phyloP scores from a whole-genome alignment of 352 stramenopile genomes.

The Peronospora belbahrii region DNA sequence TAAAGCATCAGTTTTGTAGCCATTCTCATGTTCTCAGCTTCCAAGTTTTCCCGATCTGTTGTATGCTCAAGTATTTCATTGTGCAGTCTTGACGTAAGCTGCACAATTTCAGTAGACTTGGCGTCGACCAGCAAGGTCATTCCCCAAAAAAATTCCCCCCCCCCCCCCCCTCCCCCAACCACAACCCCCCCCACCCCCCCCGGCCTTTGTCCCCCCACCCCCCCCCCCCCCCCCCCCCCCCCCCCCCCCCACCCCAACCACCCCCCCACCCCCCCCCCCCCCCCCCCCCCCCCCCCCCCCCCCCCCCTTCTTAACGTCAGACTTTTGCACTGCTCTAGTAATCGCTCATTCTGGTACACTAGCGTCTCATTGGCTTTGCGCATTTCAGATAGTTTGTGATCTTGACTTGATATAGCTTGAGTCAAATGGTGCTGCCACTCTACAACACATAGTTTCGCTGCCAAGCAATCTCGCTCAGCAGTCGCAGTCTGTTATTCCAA shows the following conservation, averaged over 20 bases:
- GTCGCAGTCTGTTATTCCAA: slow-evolving; percentile 2
- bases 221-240: too few species aligned
- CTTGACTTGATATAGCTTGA: not conserved
- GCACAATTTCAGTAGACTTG: slow-evolving; percentile 33
- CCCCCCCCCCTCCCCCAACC: too few species aligned
- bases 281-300: too few species aligned
- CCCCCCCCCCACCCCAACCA: too few species aligned
- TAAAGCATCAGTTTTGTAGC: slow-evolving; percentile 13
- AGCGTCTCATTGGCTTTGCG: not conserved
- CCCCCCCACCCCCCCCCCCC: too few species aligned
- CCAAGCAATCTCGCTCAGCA: slow-evolving; percentile 3
- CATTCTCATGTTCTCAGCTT: not conserved
- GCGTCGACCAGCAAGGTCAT: slow-evolving; percentile 34
- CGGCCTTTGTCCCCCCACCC: slow-evolving; percentile 10
- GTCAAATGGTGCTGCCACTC: slow-evolving; percentile 5
- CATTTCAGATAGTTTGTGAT: slow-evolving; percentile 1
- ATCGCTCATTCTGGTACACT: not conserved
- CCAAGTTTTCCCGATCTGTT: slow-evolving; percentile 3
- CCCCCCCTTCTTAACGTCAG: too few species aligned
- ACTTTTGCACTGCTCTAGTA: slow-evolving; percentile 3
- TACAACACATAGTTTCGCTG: slow-evolving; percentile 1
- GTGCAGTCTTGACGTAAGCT: slow-evolving; percentile 19
- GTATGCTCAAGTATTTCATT: slow-evolving; percentile 1
- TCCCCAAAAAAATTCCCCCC: slow-evolving; percentile 13
- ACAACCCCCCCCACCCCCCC: too few species aligned